Evolutionary conservation across 2,329 filamentous ascomycete genomes (phyloP), one percentile per base, ranked within the genome.

Genomic region (Dactylellina drechsleri): DNA sequence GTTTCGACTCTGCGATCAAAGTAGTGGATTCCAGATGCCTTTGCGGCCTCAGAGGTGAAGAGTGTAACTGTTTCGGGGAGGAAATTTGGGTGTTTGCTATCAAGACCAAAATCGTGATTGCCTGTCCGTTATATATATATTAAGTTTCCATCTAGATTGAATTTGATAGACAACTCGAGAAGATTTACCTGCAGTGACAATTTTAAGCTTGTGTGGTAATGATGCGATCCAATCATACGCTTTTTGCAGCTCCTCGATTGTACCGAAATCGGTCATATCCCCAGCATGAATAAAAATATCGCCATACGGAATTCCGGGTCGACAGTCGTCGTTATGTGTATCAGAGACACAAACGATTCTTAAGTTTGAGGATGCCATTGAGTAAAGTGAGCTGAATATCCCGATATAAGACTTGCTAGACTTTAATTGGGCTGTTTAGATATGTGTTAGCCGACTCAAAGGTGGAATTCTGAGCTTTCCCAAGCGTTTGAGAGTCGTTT

Each of bases 251-350:
- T 85, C 84, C 3, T 79, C 77, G 18, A 82, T 79, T 0, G 83
- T 82, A n/a, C 83, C 84, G n/a, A 80, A 80, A 59, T 83, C 79
- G 0, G 83, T 84, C n/a, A 86, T 80, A 72, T 86, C 84, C 18
- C 85, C 84, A 0, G 84, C 83, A 70, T 86, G 84, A 58, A 86
- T 80, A 13, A 86, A 81, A 1, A 85, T 78, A 74, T 86, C 84
- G 0, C 83, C 84, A 1, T 76, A 43, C 0, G 83, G 83, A 7
- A 85, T 72, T n/a, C 41, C 31, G 0, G 66, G 59, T 2, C 81
- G 82, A 8, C 80, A 80, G 15, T 75, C 77, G 36, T 79, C 70
- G 73, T 82, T 83, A 78, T 85, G 83, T 10, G 83, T 85, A 76
- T 85, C 83, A 5, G 84, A 85, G 40, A 85, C 80, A 77, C 83